These are phyloP conservation scores for Pythium pectinolyticum DNA, from an alignment of 352 stramenopile species.

Conservation along the genomic window DNA sequence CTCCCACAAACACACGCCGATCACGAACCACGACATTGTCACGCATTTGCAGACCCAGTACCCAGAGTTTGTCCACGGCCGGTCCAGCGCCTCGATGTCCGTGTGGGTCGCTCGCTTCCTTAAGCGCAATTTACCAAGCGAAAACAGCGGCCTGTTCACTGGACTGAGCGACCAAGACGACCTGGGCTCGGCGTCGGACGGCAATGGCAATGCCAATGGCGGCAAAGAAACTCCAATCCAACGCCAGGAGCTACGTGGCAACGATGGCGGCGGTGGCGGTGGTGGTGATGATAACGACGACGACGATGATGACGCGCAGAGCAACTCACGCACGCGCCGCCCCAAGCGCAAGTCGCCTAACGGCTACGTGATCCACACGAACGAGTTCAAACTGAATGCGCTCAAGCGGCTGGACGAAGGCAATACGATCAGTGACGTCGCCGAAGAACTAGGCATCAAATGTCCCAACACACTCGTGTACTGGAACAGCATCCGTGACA, in stretches of 20 bases:
- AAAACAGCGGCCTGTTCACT: conserved; percentile 3
- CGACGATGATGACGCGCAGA: background rate
- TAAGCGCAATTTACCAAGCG: conserved; percentile 51
- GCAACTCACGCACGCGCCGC: conserved; percentile 26
- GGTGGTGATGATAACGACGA: background rate
- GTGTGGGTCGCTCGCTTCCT: conserved; percentile 67
- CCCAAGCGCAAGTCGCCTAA: conserved; percentile 51
- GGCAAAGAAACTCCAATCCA: background rate
- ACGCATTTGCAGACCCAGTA: conserved; percentile 53
- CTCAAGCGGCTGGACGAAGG: conserved; percentile 67
- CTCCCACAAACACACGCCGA: conserved; percentile 36
- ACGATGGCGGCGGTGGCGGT: conserved; percentile 7
- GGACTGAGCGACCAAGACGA: conserved; percentile 26
- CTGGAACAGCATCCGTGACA: conserved; percentile 78
- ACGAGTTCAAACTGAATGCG: conserved; percentile 80
- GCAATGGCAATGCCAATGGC: background rate
- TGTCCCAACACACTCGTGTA: conserved; percentile 71
- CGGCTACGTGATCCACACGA: conserved; percentile 73
- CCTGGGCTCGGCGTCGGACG: conserved; percentile 6
- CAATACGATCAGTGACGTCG: conserved; percentile 59
- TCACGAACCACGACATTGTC: conserved; percentile 68
- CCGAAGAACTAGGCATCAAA: conserved; percentile 65
- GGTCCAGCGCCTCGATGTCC: conserved; percentile 55
- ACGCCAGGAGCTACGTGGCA: too few relatives aligned
- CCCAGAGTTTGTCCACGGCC: conserved; percentile 55